Evolutionary conservation across 768 basidiomycete species (phyloP).

Genomic region (Roridomyces roridus): DNA sequence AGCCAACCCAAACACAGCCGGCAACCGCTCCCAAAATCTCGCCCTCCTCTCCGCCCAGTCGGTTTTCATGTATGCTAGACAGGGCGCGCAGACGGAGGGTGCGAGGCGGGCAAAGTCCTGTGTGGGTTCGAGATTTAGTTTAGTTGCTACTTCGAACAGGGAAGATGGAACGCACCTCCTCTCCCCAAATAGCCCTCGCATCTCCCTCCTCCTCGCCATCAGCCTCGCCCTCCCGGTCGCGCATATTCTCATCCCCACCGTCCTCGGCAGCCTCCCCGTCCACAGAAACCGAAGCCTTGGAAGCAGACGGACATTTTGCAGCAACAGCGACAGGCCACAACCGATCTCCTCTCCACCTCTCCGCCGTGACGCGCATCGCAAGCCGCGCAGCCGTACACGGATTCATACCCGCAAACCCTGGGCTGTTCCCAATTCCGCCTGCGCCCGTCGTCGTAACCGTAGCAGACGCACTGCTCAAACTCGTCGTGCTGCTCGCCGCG

Average conservation of each 20-base stretch:
- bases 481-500: background rate
- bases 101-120: constrained; percentile 24
- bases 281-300: no score
- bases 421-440: background rate
- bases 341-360: constrained; percentile 21
- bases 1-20: constrained; percentile 15
- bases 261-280: background rate
- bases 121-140: background rate
- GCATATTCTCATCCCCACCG: background rate
- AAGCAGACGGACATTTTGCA: no score
- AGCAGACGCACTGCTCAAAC: background rate
- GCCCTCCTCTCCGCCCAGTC: constrained; percentile 20
- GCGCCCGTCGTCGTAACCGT: background rate
- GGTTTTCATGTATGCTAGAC: constrained; percentile 19
- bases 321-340: constrained; percentile 16
- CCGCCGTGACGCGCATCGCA: constrained; percentile 24
- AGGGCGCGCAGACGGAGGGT: constrained; percentile 14
- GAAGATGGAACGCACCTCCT: constrained; percentile 10
- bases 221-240: background rate
- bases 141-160: background rate
- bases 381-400: constrained; percentile 21
- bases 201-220: constrained; percentile 2
- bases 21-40: constrained; percentile 22
- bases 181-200: constrained; percentile 16
- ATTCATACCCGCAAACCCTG: constrained; percentile 4